Conservation (phyloP, 2,329 filamentous ascomycete species). For the Penicillium sp. region DNA sequence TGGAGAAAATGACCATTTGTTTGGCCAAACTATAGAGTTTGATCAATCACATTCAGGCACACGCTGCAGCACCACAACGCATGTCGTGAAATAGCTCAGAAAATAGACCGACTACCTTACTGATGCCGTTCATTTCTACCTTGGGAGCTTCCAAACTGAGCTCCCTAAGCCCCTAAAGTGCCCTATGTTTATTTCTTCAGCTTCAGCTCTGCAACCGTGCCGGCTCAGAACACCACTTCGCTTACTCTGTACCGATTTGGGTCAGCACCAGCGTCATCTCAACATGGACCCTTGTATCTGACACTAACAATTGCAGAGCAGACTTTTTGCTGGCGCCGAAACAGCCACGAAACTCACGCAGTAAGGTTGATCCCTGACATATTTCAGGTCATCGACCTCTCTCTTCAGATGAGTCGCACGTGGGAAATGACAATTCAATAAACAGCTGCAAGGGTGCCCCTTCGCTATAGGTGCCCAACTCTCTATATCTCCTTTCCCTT, state of each 20-base stretch:
- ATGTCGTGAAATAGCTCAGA: background rate
- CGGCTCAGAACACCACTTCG: constrained; percentile 17
- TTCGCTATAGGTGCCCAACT: background rate
- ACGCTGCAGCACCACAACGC: background rate
- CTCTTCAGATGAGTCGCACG: constrained; percentile 2
- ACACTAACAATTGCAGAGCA: constrained; percentile 4
- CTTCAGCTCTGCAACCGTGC: background rate
- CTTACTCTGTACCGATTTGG: constrained; percentile 19
- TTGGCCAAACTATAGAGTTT: background rate
- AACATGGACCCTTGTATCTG: constrained; percentile 17
- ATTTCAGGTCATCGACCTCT: background rate
- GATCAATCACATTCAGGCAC: background rate
- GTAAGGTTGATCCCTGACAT: constrained; percentile 5
- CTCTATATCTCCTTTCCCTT: background rate
- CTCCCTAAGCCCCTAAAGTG: background rate
- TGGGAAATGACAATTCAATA: constrained; percentile 6
- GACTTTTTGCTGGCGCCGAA: constrained; percentile 4
- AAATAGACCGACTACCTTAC: background rate
- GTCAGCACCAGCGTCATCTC: constrained; percentile 9
- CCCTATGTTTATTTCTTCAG: background rate
- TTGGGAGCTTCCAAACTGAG: background rate
- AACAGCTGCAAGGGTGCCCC: constrained; percentile 9
- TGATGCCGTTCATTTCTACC: background rate
- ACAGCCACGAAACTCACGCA: background rate
- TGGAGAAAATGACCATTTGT: background rate